Conservation (phyloP, 106 monocot species). For the Phalaenopsis equestris region DNA sequence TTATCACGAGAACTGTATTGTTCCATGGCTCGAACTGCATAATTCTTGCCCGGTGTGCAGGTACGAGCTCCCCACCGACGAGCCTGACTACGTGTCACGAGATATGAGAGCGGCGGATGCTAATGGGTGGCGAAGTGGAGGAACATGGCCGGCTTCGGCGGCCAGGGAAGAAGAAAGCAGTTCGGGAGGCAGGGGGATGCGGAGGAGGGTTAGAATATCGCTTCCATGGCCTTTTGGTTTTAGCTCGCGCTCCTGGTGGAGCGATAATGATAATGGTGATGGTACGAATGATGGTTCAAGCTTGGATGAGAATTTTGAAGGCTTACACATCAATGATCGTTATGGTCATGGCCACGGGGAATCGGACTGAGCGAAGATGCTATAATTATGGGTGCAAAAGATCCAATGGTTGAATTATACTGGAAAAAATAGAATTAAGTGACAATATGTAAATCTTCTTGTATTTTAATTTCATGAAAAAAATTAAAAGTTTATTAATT, state of each 20-base stretch:
- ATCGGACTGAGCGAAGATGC: slow-evolving; percentile 40
- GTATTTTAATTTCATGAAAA: no score
- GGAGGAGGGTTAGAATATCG: slow-evolving; percentile 66
- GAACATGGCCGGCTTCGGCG: neutral
- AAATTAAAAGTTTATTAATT: no score
- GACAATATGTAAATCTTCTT: no score
- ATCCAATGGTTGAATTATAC: neutral
- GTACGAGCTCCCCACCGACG: slow-evolving; percentile 76
- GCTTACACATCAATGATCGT: slow-evolving; percentile 11
- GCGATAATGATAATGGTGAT: neutral
- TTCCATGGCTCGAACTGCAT: slow-evolving; percentile 91
- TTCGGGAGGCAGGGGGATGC: slow-evolving; percentile 17
- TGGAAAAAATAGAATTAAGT: neutral
- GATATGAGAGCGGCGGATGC: neutral
- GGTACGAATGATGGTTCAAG: slow-evolving; percentile 11
- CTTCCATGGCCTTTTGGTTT: slow-evolving; percentile 49
- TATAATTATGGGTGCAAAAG: neutral
- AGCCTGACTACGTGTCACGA: slow-evolving; percentile 54
- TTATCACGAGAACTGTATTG: slow-evolving; percentile 79
- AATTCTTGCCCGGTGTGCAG: slow-evolving; percentile 89
- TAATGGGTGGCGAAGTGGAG: no score
- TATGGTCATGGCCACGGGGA: slow-evolving; percentile 32
- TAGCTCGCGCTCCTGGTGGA: slow-evolving; percentile 17
- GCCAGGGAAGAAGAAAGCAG: neutral
- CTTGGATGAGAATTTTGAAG: slow-evolving; percentile 20